Evolutionary conservation across 306 rosid species (phyloP).

Genomic region (Cyamopsis tetragonoloba): DNA sequence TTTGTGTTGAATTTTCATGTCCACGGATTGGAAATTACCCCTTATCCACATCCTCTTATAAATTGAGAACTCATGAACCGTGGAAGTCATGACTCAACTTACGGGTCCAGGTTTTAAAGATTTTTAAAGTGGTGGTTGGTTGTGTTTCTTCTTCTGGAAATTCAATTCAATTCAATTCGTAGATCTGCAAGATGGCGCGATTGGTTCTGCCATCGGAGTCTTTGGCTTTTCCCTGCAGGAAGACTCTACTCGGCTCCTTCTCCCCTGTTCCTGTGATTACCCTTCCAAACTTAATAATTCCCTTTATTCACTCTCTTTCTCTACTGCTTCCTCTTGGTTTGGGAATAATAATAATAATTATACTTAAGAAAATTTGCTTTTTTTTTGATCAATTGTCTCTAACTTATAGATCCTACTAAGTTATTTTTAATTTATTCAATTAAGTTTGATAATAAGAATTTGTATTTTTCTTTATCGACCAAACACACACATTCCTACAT

Average conservation of each 20-base stretch:
- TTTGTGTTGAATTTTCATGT: conserved; percentile 20
- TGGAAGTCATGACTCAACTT: no score
- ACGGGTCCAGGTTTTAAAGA: conserved; percentile 36
- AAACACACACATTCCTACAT: no score
- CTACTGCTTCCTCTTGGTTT: neutral
- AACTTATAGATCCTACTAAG: no score
- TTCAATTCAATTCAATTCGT: conserved; percentile 8
- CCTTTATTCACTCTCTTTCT: neutral
- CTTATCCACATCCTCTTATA: conserved; percentile 32
- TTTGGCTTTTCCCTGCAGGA: conserved; percentile 29
- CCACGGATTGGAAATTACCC: conserved; percentile 25
- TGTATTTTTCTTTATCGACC: no score
- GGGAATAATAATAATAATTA: no score
- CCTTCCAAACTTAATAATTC: no score
- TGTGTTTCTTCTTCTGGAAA: conserved; percentile 10
- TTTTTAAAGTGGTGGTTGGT: no score
- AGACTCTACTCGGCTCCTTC: conserved; percentile 33
- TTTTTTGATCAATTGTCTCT: no score
- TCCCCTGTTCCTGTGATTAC: conserved; percentile 34
- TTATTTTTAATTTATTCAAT: no score
- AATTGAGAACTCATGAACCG: neutral
- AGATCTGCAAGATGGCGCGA: conserved; percentile 32
- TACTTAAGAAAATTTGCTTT: no score
- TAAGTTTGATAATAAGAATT: no score
- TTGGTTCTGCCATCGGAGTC: conserved; percentile 40